phyloP scores from a whole-genome alignment of 208 protist genomes.

The Crithidia expoeki region DNA sequence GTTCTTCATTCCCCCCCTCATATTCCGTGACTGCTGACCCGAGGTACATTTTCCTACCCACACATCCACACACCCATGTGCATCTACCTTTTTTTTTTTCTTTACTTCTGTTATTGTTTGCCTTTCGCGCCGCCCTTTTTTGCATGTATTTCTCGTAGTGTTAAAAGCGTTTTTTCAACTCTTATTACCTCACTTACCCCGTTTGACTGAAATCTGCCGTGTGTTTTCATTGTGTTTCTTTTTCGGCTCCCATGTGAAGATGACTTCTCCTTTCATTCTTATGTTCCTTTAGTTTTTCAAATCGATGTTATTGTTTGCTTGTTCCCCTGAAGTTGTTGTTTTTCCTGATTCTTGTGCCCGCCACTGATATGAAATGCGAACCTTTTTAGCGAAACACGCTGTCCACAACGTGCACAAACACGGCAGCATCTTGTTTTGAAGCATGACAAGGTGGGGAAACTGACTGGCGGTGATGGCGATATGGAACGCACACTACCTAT shows the following conservation, averaged over 20 bases:
- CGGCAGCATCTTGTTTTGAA: not conserved
- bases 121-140: not conserved
- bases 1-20: not conserved
- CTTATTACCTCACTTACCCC: conserved; percentile 10
- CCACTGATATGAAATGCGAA: too few species aligned
- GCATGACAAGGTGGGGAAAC: not conserved
- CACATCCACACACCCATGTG: conserved; percentile 5
- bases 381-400: too few species aligned
- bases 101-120: conserved; percentile 1
- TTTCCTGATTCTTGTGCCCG: too few species aligned
- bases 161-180: conserved; percentile 12
- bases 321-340: not conserved
- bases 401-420: not conserved
- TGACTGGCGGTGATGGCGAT: not conserved
- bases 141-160: conserved; percentile 5
- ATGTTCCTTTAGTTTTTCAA: not conserved
- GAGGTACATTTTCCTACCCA: not conserved
- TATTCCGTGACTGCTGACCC: conserved; percentile 2
- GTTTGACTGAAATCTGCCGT: not conserved
- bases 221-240: conserved; percentile 8
- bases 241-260: conserved; percentile 4
- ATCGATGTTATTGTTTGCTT: conserved; percentile 1
- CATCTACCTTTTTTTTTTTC: not conserved
- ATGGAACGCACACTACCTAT: too few species aligned
- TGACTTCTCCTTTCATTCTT: conserved; percentile 3